Evolutionary conservation across 805 yeast species (phyloP), one percentile per base, ranked within the genome.

Genomic region (Dipodascus albidus): DNA sequence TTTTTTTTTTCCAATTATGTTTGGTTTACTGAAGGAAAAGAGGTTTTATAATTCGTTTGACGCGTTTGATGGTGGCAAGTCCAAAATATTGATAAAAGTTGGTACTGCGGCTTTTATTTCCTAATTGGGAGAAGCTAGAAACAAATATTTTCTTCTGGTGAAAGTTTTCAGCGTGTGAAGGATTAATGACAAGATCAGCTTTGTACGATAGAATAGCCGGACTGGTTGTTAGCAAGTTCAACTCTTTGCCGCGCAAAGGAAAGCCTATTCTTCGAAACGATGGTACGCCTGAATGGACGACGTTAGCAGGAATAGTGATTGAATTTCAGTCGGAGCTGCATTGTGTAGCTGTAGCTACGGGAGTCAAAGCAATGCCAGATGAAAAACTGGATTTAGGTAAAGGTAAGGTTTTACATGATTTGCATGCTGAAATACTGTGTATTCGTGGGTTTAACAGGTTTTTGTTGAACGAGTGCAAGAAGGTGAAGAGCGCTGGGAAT

Each of bases 401-500:
- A 0, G 97, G 98, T 0, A 63, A 65, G 17, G 65, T 88, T 6
- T 70, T 91, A 0, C 98, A 91, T 62, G 98, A 91, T 66, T 72
- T 82, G 65, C 99, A 91, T 69, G 97, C 98, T 0, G 99, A 91
- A 63, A 77, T 89, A 1, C 67, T 93, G 15, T 78, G 85, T 0
- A 54, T 90, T 0, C 68, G 98, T 23, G 78, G 81, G 1, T 80
- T 91, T 63, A 90, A 90, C 60, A 66, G 77, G 58, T 75, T 71
- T 52, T 58, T 87, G 20, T 53, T 87, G 21, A 68, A 77, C 15
- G 82, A 82, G 55, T 71, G 77, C 48, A 47, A 53, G 6, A 54
- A 57, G n/a, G 19, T 65, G 19, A 50, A 53, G 11, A 50, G 19
- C 9, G 9, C 23, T 11, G 19, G 22, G 14, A 48, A 55, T 23